Base-by-base conservation (phyloP, 129 eudicot species). In the Pulicaria dysenterica region DNA sequence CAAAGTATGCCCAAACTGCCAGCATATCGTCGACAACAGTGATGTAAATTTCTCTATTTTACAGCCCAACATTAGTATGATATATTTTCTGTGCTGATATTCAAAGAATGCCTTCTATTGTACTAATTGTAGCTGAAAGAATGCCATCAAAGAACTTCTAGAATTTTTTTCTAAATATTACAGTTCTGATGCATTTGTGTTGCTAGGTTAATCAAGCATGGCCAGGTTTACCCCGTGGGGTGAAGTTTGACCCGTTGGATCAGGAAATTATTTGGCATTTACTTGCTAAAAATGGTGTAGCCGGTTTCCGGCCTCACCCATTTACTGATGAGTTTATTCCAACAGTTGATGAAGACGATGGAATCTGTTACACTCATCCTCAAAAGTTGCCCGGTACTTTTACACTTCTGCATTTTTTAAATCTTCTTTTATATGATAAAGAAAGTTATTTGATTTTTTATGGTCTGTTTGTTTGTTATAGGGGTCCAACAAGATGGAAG, bases 161-260 rank as follows among this genome's bases (percentile, higher is more conserved):
- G 54, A 6, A 63, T 5, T 39, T 11, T 6, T 24, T 24, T 24
- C n/a, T n/a, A n/a, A n/a, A n/a, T n/a, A n/a, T n/a, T n/a, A n/a
- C n/a, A n/a, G n/a, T n/a, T n/a, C n/a, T n/a, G n/a, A 24, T 24
- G 24, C 49, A 4, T 37, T 46, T 37, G 4, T 64, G 56, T 66
- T 64, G 19, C 73, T 87, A 95, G 97, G 90, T 88, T 31, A 75
- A 70, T 59, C 90, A 88, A 43, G 95, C 74, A 38, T 95, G 99
- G 99, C 99, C 99, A 0, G 97, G 99, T 70, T 78, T 95, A 80
- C 99, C 97, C 3, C 82, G 84, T 24, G 99, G 99, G 15, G 99
- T 95, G 45, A 95, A 95, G 69, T 95, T 95, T 72, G 99, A 95
- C 71, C 99, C 99, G 3, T 64, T 91, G 74, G 97, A 90, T 73